Evolutionary conservation across 2,329 filamentous ascomycete species (phyloP).

Genomic region (Trichoderma polysporum): DNA sequence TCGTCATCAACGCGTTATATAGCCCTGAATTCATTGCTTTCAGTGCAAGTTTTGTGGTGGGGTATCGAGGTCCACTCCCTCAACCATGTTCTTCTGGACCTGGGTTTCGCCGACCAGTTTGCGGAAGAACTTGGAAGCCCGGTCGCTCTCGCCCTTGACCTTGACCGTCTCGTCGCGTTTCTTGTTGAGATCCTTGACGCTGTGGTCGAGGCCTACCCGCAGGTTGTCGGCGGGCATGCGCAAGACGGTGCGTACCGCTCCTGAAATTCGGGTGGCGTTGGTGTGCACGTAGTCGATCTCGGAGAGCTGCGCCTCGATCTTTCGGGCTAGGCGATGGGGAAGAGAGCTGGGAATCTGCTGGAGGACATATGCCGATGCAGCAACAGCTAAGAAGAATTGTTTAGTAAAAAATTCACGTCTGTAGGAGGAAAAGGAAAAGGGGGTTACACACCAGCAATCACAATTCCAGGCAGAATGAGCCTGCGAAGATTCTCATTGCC

Average conservation of each 20-base stretch:
- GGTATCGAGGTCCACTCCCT: slow-evolving; percentile 54
- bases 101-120: slow-evolving; percentile 72
- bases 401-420: slow-evolving; percentile 15
- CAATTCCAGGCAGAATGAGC: slow-evolving; percentile 75
- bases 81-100: slow-evolving; percentile 50
- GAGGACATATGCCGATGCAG: slow-evolving; percentile 77
- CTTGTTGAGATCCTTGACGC: slow-evolving; percentile 76
- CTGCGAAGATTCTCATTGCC: slow-evolving; percentile 78
- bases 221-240: slow-evolving; percentile 85
- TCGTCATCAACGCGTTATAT: slow-evolving; percentile 13
- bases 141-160: slow-evolving; percentile 77
- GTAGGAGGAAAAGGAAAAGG: neutral
- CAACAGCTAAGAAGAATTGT: slow-evolving; percentile 53
- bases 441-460: slow-evolving; percentile 69
- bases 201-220: slow-evolving; percentile 77
- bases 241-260: slow-evolving; percentile 84
- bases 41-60: slow-evolving; percentile 33
- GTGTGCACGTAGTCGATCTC: slow-evolving; percentile 89
- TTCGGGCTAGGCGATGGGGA: slow-evolving; percentile 78
- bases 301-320: slow-evolving; percentile 77
- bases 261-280: slow-evolving; percentile 81
- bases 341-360: slow-evolving; percentile 86
- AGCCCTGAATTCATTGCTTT: slow-evolving; percentile 15
- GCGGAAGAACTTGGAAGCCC: slow-evolving; percentile 85
- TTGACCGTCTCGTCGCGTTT: slow-evolving; percentile 83